Evolutionary conservation across 257 asterid genomes (phyloP), one percentile per base, ranked within the genome.

Genomic region (Mentha longifolia): DNA sequence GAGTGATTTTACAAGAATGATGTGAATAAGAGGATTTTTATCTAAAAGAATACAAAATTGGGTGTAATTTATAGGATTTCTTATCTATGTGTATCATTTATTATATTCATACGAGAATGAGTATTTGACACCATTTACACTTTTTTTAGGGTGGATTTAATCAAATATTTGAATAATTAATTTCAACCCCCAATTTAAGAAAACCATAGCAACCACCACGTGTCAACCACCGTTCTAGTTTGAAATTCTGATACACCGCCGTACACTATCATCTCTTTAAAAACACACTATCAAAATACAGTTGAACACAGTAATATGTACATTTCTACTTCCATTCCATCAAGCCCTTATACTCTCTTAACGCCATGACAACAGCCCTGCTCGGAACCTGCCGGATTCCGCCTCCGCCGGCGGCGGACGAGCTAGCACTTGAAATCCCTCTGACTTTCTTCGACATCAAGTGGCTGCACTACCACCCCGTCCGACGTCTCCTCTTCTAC

Each of bases 401-500:
- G 42, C 75, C 81, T 14, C 19, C 74, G 22, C 19, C 74, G 11
- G 49, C 5, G 49, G 20, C 61, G 15, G 62, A 49, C 8, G 67
- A 76, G 35, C 16, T 76, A 1, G 5, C 54, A n/a, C n/a, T n/a
- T n/a, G n/a, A n/a, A 5, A 6, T 80, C 16, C 78, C 84, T 3
- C 71, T 80, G 6, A 37, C 81, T 6, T 68, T 72, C 63, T 59
- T 72, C 39, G 83, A 78, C 76, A 54, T 74, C 47, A 4, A 13
- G 1, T 78, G 79, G 79, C 9, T 85, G 46, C 69, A 28, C 42
- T 83, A 78, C 51, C 76, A 68, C 5, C 85, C 77, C 5, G 54
- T 78, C 9, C 89, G 83, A 9, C 83, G 77, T 25, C 75, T 84
- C 51, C 41, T 84, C 69, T 85, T 86, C 80, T 86, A 79, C 68